Conservation (phyloP, 345 rosid species). For the Acer negundo region DNA sequence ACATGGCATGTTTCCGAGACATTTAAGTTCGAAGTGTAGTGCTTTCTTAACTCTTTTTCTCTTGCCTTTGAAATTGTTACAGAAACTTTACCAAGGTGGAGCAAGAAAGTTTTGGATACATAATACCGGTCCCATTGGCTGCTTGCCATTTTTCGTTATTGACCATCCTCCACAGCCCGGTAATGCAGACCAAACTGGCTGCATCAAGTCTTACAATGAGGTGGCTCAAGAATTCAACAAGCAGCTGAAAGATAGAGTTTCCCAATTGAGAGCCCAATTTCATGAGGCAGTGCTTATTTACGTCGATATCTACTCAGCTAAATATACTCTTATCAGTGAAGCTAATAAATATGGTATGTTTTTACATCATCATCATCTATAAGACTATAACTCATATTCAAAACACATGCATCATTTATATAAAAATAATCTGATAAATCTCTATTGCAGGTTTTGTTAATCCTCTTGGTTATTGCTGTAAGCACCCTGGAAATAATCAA, state of each 20-base stretch:
- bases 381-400: not conserved
- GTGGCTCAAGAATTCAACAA: constrained; percentile 38
- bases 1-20: not conserved
- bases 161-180: constrained; percentile 17
- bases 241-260: constrained; percentile 28
- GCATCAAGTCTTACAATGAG: constrained; percentile 34
- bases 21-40: not conserved
- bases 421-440: not conserved
- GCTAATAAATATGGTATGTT: constrained; percentile 32
- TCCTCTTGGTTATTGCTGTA: constrained; percentile 32
- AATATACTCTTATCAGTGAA: constrained; percentile 31
- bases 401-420: not conserved
- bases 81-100: constrained; percentile 30
- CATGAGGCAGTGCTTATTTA: constrained; percentile 30
- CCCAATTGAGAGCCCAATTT: constrained; percentile 31
- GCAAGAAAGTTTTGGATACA: constrained; percentile 49
- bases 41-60: not conserved
- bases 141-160: constrained; percentile 36
- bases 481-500: constrained; percentile 17
- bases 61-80: constrained; percentile 4
- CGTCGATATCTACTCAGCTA: constrained; percentile 40
- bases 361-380: not conserved
- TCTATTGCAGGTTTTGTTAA: constrained; percentile 26
- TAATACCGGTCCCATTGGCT: constrained; percentile 50
- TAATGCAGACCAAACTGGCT: constrained; percentile 33